phyloP scores from a whole-genome alignment of 2,329 filamentous ascomycete species.

The Ceratocystis cacaofunesta region DNA sequence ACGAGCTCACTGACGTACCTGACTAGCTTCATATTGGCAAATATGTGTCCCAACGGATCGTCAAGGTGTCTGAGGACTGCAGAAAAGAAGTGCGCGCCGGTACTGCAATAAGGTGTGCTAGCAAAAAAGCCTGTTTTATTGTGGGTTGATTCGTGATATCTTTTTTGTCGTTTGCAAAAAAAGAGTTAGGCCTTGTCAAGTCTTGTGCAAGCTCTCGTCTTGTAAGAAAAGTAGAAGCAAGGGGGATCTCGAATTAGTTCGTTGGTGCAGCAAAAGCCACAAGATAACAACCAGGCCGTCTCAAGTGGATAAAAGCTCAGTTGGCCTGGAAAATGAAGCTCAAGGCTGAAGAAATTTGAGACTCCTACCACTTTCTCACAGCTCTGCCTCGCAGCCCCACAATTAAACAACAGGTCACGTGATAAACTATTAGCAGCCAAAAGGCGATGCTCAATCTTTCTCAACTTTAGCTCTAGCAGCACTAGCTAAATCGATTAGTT shows the following conservation, averaged over 20 bases:
- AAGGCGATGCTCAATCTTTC: too few relatives aligned
- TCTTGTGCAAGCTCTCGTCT: too few relatives aligned
- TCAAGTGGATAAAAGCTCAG: conserved; percentile 1
- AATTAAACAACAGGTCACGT: conserved; percentile 11
- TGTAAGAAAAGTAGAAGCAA: not conserved
- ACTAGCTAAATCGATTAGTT: too few relatives aligned
- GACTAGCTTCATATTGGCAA: conserved; percentile 80
- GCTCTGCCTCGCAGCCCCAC: conserved; percentile 16
- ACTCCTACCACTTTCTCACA: conserved; percentile 10
- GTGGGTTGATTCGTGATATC: not conserved
- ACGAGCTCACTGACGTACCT: conserved; percentile 45
- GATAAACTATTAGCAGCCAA: not conserved
- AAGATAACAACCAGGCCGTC: not conserved
- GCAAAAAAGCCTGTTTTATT: not conserved
- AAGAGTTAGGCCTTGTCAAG: not conserved
- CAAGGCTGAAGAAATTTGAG: conserved; percentile 18
- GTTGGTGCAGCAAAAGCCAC: not conserved
- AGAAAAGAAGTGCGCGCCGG: not conserved
- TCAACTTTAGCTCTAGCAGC: too few relatives aligned
- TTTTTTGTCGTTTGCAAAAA: not conserved
- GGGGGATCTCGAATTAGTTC: not conserved
- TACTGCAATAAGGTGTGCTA: not conserved
- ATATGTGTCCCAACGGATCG: not conserved
- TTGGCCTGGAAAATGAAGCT: conserved; percentile 2
- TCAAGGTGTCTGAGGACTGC: not conserved